Conservation (phyloP, 768 basidiomycete genomes). For the Leucocoprinus sp. region DNA sequence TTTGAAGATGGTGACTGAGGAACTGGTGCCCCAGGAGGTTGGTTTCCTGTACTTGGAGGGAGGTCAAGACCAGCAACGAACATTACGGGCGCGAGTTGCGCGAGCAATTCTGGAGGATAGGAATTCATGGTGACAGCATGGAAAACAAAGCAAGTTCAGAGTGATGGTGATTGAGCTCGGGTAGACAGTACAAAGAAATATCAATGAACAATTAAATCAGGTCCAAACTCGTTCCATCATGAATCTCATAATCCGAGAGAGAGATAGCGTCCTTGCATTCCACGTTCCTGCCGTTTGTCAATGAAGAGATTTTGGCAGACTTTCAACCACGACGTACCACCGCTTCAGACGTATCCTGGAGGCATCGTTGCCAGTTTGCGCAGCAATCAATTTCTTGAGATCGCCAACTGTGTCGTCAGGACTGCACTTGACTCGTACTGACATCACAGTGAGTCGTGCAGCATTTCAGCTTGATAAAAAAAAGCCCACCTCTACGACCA, state of each 20-base stretch:
- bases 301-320: too few relatives aligned
- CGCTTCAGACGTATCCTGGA: conserved; percentile 93
- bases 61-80: conserved; percentile 81
- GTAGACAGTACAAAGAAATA: background rate
- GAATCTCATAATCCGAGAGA: conserved; percentile 84
- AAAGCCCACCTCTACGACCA: conserved; percentile 73
- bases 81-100: conserved; percentile 90
- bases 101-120: conserved; percentile 82
- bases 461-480: background rate
- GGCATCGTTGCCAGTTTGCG: conserved; percentile 84
- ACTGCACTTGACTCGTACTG: conserved; percentile 93
- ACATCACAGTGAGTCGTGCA: background rate
- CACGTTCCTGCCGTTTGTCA: conserved; percentile 61
- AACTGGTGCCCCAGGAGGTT: conserved; percentile 17
- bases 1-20: conserved; percentile 18
- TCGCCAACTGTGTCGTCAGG: conserved; percentile 96
- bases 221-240: conserved; percentile 91
- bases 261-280: conserved; percentile 97
- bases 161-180: background rate
- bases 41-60: conserved; percentile 19
- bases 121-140: conserved; percentile 61
- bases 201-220: conserved; percentile 52
- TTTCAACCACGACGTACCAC: conserved; percentile 50
- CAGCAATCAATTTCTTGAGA: conserved; percentile 93
- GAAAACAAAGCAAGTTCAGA: background rate